A percentile compares a stretch with the other conserved stretches of the same genome.
phyloP scores from a whole-genome alignment of 2,329 filamentous ascomycete genomes.

The Botrytis fragariae region DNA sequence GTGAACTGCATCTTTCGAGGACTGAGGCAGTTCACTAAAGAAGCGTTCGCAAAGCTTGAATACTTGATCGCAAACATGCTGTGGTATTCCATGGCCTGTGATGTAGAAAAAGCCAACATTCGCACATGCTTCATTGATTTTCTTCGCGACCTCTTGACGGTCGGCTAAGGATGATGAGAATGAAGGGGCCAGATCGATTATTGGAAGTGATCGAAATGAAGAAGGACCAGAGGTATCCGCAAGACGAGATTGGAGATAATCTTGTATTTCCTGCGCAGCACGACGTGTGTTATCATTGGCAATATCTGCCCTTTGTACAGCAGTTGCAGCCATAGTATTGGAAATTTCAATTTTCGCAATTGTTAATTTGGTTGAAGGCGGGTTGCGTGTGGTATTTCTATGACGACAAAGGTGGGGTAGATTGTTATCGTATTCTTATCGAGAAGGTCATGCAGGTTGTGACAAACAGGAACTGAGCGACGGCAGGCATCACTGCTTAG shows the following conservation, averaged over 20 bases:
- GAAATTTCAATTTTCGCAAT: background rate
- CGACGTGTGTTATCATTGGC: background rate
- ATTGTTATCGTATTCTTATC: conserved; percentile 11
- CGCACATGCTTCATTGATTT: conserved; percentile 36
- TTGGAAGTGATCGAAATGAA: conserved; percentile 34
- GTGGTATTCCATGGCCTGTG: conserved; percentile 46
- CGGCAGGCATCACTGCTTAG: background rate
- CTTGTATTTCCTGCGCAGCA: conserved; percentile 33
- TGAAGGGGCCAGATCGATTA: conserved; percentile 36
- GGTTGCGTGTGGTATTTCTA: background rate
- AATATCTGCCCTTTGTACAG: background rate
- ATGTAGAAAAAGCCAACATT: conserved; percentile 41
- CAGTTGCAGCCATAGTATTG: conserved; percentile 11
- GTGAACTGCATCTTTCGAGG: conserved; percentile 45
- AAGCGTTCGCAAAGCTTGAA: conserved; percentile 46
- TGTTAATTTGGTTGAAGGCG: background rate
- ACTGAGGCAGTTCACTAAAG: conserved; percentile 47
- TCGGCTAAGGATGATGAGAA: conserved; percentile 33
- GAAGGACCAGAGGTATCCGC: conserved; percentile 23
- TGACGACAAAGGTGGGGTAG: background rate
- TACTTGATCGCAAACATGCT: conserved; percentile 42
- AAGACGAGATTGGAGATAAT: conserved; percentile 33
- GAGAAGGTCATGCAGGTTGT: background rate
- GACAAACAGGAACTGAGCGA: conserved; percentile 5
- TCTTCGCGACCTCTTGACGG: conserved; percentile 30